phyloP scores from a whole-genome alignment of 768 basidiomycete genomes.

The Amanita pallidorosea region DNA sequence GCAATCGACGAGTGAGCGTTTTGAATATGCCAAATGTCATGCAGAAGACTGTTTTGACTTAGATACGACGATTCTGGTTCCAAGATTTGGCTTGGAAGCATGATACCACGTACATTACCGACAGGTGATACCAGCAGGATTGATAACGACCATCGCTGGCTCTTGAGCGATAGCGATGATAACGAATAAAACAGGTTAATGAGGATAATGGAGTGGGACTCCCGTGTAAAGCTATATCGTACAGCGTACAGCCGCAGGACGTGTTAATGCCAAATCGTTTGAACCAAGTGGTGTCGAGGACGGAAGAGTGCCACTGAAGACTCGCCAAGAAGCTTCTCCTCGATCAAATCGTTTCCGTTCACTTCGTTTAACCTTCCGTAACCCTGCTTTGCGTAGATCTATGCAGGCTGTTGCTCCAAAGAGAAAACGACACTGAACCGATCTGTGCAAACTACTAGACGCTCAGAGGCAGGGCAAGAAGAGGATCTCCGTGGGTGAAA shows the following conservation, averaged over 20 bases:
- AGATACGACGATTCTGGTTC: not conserved
- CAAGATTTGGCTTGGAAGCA: not conserved
- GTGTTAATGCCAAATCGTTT: not conserved
- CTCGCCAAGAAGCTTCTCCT: too few species aligned
- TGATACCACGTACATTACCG: not conserved
- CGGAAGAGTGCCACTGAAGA: too few species aligned
- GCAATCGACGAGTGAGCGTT: not conserved
- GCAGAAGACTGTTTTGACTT: not conserved
- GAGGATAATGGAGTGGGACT: not conserved
- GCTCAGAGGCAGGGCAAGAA: too few species aligned
- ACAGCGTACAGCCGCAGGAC: not conserved
- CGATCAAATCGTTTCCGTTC: too few species aligned
- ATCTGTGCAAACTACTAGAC: too few species aligned
- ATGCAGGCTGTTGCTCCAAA: too few species aligned
- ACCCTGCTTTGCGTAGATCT: too few species aligned
- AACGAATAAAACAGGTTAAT: constrained; percentile 6
- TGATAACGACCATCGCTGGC: constrained; percentile 11
- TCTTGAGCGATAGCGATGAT: constrained; percentile 17
- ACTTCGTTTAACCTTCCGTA: too few species aligned
- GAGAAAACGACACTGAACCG: too few species aligned
- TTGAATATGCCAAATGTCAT: not conserved
- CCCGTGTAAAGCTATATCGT: not conserved
- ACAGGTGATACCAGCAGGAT: not conserved
- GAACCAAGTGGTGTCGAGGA: too few species aligned
- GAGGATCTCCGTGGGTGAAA: too few species aligned